Percentiles rank a stretch among this genome's conserved stretches.
These are phyloP conservation scores for Diaporthe humulicola DNA, from an alignment of 2,329 filamentous ascomycete species.

Conservation along the genomic window DNA sequence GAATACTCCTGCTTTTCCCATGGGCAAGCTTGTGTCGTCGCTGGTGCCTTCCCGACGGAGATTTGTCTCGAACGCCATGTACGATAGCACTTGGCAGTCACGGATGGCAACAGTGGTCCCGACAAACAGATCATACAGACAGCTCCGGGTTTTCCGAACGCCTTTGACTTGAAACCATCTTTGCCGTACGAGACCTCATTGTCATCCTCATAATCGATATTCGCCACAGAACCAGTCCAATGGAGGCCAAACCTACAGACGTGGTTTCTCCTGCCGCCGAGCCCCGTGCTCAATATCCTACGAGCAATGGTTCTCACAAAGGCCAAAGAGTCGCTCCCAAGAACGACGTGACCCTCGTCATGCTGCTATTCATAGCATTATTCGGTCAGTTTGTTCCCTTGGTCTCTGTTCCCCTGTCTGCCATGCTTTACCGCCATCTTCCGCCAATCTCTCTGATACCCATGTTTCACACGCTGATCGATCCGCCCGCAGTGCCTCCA, in stretches of 20 bases:
- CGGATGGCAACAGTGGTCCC: neutral
- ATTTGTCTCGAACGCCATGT: neutral
- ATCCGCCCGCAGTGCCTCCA: slow-evolving; percentile 68
- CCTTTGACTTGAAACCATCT: neutral
- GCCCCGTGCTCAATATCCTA: neutral
- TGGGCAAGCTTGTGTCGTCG: neutral
- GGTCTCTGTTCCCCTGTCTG: neutral
- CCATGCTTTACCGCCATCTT: neutral
- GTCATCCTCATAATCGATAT: neutral
- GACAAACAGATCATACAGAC: neutral
- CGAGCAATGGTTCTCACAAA: neutral
- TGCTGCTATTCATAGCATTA: neutral
- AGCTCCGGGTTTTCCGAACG: neutral
- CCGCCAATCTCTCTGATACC: neutral
- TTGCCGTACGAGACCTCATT: neutral
- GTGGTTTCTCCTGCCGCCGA: neutral
- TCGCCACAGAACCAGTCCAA: neutral
- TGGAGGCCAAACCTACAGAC: too few relatives aligned
- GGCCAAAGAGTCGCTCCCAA: neutral
- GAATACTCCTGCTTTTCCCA: neutral
- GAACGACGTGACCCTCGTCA: neutral
- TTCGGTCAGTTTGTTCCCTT: neutral
- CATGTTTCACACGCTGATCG: slow-evolving; percentile 9
- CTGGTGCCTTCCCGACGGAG: neutral
- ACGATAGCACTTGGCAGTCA: neutral